Conservation (phyloP, 2,329 filamentous ascomycete species). For the Colletotrichum agaves region DNA sequence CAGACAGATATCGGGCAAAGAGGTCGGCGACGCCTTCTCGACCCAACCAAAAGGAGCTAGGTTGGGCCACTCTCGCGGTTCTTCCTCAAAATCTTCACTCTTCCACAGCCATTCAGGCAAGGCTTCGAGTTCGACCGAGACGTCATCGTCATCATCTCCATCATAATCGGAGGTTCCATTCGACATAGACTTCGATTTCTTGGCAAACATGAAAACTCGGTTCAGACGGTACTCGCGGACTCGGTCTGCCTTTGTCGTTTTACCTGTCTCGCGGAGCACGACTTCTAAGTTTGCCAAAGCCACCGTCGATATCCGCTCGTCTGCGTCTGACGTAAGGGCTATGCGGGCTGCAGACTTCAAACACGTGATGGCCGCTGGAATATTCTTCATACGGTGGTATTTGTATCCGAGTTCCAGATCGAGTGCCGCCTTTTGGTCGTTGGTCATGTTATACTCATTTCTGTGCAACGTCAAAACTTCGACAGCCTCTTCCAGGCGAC, state of each 20-base stretch:
- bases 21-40: constrained; percentile 10
- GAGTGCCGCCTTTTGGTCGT: constrained; percentile 47
- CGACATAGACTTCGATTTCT: constrained; percentile 39
- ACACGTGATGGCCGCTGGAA: constrained; percentile 43
- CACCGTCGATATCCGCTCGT: constrained; percentile 46
- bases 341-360: constrained; percentile 46
- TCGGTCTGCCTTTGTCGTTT: constrained; percentile 41
- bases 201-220: constrained; percentile 45
- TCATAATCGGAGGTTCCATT: constrained; percentile 20
- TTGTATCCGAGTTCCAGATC: constrained; percentile 48
- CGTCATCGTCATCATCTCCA: constrained; percentile 23
- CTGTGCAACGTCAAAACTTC: constrained; percentile 43
- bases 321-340: constrained; percentile 43
- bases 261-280: constrained; percentile 40
- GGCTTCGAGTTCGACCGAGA: constrained; percentile 9
- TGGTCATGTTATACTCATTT: constrained; percentile 44
- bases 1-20: neutral
- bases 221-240: constrained; percentile 44
- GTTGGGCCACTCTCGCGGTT: constrained; percentile 12
- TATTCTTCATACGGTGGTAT: constrained; percentile 44
- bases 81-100: constrained; percentile 26
- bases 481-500: constrained; percentile 45
- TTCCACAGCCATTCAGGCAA: constrained; percentile 38
- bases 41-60: constrained; percentile 16
- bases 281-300: constrained; percentile 49